These are phyloP conservation scores for Agapanthus africanus DNA, from an alignment of 106 monocot species.

Conservation along the genomic window DNA sequence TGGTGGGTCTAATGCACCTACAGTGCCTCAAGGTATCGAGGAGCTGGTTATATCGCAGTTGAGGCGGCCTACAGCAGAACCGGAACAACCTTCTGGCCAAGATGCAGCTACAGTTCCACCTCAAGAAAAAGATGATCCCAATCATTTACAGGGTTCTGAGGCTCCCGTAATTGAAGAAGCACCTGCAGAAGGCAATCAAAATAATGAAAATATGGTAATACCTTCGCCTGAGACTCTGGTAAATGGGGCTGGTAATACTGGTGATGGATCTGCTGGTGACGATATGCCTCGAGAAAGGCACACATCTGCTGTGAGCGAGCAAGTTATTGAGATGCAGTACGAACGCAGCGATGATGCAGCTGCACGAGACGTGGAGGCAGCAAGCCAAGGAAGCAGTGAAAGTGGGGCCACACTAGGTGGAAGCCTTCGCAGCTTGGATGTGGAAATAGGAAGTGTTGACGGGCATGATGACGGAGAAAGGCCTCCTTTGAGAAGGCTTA, in stretches of 20 bases:
- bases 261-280: conserved; percentile 12
- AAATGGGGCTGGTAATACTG: conserved; percentile 6
- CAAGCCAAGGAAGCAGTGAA: conserved; percentile 94
- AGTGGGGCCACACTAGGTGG: conserved; percentile 94
- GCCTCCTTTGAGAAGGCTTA: conserved; percentile 50
- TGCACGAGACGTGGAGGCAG: conserved; percentile 83
- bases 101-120: conserved; percentile 20
- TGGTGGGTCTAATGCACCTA: conserved; percentile 41
- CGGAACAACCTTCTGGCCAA: conserved; percentile 53
- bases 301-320: conserved; percentile 43
- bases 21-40: conserved; percentile 88
- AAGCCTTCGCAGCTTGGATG: conserved; percentile 89
- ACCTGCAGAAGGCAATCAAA: conserved; percentile 18
- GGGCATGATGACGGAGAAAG: conserved; percentile 94
- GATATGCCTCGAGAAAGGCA: conserved; percentile 34
- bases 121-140: conserved; percentile 38
- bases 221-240: conserved; percentile 23
- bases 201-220: conserved; percentile 36
- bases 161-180: conserved; percentile 27
- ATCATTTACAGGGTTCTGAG: conserved; percentile 36
- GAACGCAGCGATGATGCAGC: conserved; percentile 68
- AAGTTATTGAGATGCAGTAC: conserved; percentile 82
- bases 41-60: conserved; percentile 80
- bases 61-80: conserved; percentile 53
- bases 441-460: conserved; percentile 97